Evolutionary conservation across 2,329 filamentous ascomycete genomes (phyloP).

Genomic region (Eutypella sp.): DNA sequence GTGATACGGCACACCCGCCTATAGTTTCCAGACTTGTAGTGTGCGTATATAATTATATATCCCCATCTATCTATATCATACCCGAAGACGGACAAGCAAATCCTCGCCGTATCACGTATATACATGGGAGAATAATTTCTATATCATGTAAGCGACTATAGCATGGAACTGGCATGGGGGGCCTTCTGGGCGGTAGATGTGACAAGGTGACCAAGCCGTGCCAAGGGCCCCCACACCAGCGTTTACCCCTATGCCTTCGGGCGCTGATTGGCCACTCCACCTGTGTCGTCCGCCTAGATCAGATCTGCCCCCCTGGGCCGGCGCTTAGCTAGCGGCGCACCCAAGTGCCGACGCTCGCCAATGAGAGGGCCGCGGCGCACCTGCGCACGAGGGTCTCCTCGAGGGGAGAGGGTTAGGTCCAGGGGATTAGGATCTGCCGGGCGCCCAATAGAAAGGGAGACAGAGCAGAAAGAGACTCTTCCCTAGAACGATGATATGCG

Average conservation of each 20-base stretch:
- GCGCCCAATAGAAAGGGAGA: no score
- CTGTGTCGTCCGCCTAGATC: conserved; percentile 10
- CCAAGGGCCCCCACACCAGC: background rate
- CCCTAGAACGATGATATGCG: no score
- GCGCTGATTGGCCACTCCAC: conserved; percentile 10
- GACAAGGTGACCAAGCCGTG: conserved; percentile 10
- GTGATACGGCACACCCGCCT: no score
- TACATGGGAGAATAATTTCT: background rate
- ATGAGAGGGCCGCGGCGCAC: conserved; percentile 12
- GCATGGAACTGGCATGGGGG: conserved; percentile 8
- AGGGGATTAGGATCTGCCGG: no score
- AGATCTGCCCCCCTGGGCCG: conserved; percentile 20
- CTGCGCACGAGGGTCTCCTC: conserved; percentile 17
- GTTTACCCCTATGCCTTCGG: background rate
- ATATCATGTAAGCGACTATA: background rate
- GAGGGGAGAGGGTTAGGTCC: no score
- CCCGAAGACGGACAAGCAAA: no score
- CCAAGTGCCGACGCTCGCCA: conserved; percentile 14
- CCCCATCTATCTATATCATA: no score
- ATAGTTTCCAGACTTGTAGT: no score
- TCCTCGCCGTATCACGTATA: no score
- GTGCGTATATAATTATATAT: no score
- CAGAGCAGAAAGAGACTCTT: no score
- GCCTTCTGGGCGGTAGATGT: conserved; percentile 19
- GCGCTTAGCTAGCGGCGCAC: no score